Evolutionary conservation across 1,284 basidiomycete species (phyloP).

Genomic region (Cystobasidium sp.): DNA sequence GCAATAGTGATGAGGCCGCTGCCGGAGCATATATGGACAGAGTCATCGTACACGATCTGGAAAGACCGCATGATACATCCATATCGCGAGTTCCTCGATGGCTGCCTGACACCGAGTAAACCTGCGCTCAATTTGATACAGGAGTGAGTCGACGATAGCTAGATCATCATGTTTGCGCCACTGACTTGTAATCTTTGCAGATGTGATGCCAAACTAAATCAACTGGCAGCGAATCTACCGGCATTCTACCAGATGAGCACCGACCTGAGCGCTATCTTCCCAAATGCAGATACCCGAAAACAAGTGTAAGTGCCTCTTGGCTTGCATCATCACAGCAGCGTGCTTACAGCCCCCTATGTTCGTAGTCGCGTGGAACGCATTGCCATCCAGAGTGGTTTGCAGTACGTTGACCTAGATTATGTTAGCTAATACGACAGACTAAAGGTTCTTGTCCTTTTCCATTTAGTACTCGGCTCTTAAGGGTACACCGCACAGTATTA

Average conservation of each 20-base stretch:
- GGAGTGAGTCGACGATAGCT: background rate
- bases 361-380: background rate
- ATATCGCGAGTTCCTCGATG: background rate
- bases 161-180: background rate
- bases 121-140: background rate
- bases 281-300: background rate
- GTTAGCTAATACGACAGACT: background rate
- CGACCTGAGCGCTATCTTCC: background rate
- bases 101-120: background rate
- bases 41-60: conserved; percentile 5
- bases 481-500: background rate
- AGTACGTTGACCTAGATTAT: background rate
- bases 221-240: background rate
- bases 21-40: background rate
- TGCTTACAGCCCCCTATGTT: background rate
- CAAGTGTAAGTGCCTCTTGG: background rate
- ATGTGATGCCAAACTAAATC: background rate
- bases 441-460: background rate
- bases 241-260: background rate
- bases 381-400: conserved; percentile 1
- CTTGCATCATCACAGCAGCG: background rate
- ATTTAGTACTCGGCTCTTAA: background rate
- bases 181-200: background rate
- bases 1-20: background rate
- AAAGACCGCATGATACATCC: background rate